A percentile compares a stretch with the other conserved stretches of the same genome.
phyloP scores from a whole-genome alignment of 1,284 basidiomycete genomes.

The Cronartium quercuum region DNA sequence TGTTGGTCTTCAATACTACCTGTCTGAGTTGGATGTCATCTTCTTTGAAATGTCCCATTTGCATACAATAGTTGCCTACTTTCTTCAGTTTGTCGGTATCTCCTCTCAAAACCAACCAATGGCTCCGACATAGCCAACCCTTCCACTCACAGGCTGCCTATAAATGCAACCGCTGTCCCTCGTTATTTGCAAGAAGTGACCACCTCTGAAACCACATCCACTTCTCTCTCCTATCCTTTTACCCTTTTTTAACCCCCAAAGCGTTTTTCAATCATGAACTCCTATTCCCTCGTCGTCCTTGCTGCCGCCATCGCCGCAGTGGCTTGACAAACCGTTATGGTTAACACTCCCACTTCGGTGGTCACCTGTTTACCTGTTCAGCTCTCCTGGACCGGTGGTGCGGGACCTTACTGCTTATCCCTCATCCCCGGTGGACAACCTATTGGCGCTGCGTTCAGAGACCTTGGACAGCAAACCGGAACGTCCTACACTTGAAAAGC shows the following conservation, averaged over 20 bases:
- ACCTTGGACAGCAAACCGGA: not conserved
- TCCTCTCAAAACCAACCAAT: too few species aligned
- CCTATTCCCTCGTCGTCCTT: not conserved
- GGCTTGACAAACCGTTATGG: not conserved
- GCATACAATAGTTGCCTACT: too few species aligned
- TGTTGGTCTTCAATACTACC: too few species aligned
- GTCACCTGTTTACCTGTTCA: not conserved
- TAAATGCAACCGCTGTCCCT: too few species aligned
- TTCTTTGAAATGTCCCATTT: too few species aligned
- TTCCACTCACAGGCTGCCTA: too few species aligned
- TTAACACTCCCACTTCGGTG: constrained; percentile 3
- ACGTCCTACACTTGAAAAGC: not conserved
- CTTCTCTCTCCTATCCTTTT: too few species aligned
- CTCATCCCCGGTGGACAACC: constrained; percentile 65
- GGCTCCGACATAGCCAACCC: too few species aligned
- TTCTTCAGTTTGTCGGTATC: too few species aligned
- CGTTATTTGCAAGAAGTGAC: too few species aligned
- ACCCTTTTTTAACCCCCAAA: not conserved
- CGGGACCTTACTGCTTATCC: constrained; percentile 61
- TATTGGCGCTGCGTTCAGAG: not conserved
- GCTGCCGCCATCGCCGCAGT: not conserved
- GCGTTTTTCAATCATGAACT: not conserved
- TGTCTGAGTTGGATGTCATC: too few species aligned
- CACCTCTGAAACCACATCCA: too few species aligned
- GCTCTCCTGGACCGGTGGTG: constrained; percentile 56